A percentile compares a stretch with the other conserved stretches of the same genome.
phyloP scores from a whole-genome alignment of 2,329 filamentous ascomycete genomes.

The Shiraia bambusicola region DNA sequence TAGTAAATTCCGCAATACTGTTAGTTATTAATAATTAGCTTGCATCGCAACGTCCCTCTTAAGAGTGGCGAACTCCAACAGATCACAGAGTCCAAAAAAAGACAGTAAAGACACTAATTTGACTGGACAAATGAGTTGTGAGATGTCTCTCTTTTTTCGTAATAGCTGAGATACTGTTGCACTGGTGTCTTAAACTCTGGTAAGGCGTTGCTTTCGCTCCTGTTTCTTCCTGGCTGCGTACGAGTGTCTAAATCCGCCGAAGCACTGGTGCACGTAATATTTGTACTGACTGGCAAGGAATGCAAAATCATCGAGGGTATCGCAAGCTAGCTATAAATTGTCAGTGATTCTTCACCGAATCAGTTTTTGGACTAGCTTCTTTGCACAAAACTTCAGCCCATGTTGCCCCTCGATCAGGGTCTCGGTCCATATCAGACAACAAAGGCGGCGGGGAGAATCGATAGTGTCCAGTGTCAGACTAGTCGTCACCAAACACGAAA shows the following conservation, averaged over 20 bases:
- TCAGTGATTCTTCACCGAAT: slow-evolving; percentile 17
- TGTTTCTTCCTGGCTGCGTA: slow-evolving; percentile 23
- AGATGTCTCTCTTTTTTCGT: slow-evolving; percentile 22
- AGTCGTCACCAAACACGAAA: slow-evolving; percentile 45
- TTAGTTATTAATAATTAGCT: slow-evolving; percentile 36
- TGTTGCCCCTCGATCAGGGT: slow-evolving; percentile 32
- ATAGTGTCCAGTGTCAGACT: slow-evolving; percentile 43
- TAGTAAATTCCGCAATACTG: slow-evolving; percentile 38
- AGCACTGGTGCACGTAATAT: slow-evolving; percentile 25
- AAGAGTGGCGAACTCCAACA: slow-evolving; percentile 36
- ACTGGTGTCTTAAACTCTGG: slow-evolving; percentile 43
- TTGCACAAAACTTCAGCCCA: slow-evolving; percentile 43
- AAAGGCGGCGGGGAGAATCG: slow-evolving; percentile 33
- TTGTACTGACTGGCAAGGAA: slow-evolving; percentile 24
- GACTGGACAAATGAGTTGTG: slow-evolving; percentile 18
- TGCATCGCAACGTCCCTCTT: slow-evolving; percentile 29
- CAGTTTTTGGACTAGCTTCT: slow-evolving; percentile 28
- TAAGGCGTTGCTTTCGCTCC: slow-evolving; percentile 18
- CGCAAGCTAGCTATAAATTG: slow-evolving; percentile 36
- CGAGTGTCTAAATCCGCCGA: slow-evolving; percentile 36
- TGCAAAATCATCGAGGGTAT: slow-evolving; percentile 43
- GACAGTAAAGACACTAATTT: slow-evolving; percentile 40
- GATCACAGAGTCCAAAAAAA: slow-evolving; percentile 43
- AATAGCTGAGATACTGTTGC: slow-evolving; percentile 38
- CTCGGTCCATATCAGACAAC: slow-evolving; percentile 24